Conservation (phyloP, 31 red algal genomes). For the Odonthalia washingtoniensis region DNA sequence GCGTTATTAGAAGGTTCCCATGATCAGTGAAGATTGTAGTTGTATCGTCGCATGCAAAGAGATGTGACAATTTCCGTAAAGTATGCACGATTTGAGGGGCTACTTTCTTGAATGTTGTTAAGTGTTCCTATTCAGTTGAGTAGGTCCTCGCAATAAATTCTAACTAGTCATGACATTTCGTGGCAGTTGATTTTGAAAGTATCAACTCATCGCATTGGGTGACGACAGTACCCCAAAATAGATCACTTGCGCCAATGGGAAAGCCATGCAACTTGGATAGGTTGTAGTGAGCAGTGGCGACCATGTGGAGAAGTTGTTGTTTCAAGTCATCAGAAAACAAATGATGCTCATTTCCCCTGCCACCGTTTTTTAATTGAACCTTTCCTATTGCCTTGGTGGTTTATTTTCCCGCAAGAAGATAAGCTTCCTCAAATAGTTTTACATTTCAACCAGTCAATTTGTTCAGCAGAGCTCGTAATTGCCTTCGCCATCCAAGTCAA, state of each 20-base stretch:
- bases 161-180: slow-evolving; percentile 1
- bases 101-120: slow-evolving; percentile 38
- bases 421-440: not conserved
- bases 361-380: not conserved
- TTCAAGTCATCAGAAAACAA: not conserved
- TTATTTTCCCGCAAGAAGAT: not conserved
- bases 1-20: slow-evolving; percentile 32
- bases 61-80: slow-evolving; percentile 2
- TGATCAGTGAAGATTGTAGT: slow-evolving; percentile 1
- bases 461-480: not conserved
- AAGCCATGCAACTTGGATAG: not conserved
- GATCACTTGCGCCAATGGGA: not conserved
- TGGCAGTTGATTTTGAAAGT: not conserved
- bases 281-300: not conserved
- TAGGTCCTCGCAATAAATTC: slow-evolving; percentile 17
- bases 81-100: slow-evolving; percentile 7
- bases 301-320: not conserved
- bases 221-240: not conserved
- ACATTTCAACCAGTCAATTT: not conserved
- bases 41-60: too few species aligned
- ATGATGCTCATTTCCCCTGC: not conserved
- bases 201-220: not conserved
- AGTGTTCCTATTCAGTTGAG: not conserved
- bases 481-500: not conserved
- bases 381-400: not conserved